Base-by-base conservation (phyloP, 192 early-diverging fungal species). In the Umbelopsis sp. region DNA sequence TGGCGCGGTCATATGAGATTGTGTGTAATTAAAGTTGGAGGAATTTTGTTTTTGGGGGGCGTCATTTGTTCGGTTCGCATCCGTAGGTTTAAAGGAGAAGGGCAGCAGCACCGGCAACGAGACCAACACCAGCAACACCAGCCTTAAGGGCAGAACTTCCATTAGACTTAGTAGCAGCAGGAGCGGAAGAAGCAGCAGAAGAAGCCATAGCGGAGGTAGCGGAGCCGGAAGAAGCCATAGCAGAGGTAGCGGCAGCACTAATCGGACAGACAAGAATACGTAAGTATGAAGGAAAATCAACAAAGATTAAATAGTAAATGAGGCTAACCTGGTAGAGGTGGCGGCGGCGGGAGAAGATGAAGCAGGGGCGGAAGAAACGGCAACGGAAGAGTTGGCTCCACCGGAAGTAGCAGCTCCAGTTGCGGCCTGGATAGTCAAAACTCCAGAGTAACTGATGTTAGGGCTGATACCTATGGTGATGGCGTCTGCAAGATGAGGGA, bases 401-500 rank as follows among this genome's bases (percentile, higher is more conserved):
- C 52, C 29, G 34, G 69, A 50, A 45, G 41, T 29, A 45, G 74
- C 14, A 20, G 1, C 49, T 38, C 70, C 76, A 22, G 3, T 16
- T 22, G 32, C 70, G 38, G 70, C 67, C 8, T 38, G 25, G 49
- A 78, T 70, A 29, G 77, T 66, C 36, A 78, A 71, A 38, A 43
- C 31, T 26, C 72, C 72, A 56, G 41, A 22, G 68, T 69, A 78
- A 29, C 45, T 43, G 21, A 71, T 32, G 24, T 78, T 71, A 31
- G 77, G 77, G 22, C 53, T 59, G 2, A 20, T 7, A 56, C 77
- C 77, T 29, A 74, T 38, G 26, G 25, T 41, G 17, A 78, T 25
- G 16, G 77, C 77, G 70, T 78, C 77, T 73, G 70, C 17, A 65
- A 20, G 24, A n/a, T n/a, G n/a, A n/a, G n/a, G n/a, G n/a, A 20